A percentile compares a stretch with the other conserved stretches of the same genome.
phyloP scores from a whole-genome alignment of 2,329 filamentous ascomycete genomes.

The Helotiales sp. region DNA sequence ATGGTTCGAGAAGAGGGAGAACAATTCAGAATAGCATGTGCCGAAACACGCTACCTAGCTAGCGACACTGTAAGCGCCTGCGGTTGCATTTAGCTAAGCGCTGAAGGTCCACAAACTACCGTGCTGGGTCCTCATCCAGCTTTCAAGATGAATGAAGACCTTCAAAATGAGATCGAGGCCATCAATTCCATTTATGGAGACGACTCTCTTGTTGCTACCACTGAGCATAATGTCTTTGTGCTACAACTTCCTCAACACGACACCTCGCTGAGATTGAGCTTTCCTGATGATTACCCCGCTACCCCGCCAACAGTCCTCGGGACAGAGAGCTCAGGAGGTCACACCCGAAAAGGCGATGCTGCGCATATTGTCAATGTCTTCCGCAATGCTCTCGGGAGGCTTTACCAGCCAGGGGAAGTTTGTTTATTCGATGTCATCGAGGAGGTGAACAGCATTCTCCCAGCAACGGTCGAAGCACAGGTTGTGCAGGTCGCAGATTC shows the following conservation, averaged over 20 bases:
- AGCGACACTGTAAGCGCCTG: neutral
- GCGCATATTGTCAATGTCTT: constrained; percentile 72
- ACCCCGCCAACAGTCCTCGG: constrained; percentile 74
- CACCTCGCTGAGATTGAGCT: constrained; percentile 66
- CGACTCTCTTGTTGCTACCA: constrained; percentile 58
- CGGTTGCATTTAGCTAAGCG: constrained; percentile 18
- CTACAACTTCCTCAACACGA: constrained; percentile 67
- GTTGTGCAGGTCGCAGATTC: neutral
- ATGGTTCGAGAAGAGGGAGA: neutral
- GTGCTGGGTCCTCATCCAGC: neutral
- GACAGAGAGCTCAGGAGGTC: constrained; percentile 75
- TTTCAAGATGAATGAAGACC: constrained; percentile 44
- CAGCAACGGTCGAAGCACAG: neutral
- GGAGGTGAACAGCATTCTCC: constrained; percentile 55
- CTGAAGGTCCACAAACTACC: constrained; percentile 12
- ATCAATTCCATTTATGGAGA: constrained; percentile 85
- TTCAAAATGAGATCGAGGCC: constrained; percentile 76
- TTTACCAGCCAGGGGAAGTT: constrained; percentile 75
- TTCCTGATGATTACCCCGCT: constrained; percentile 76
- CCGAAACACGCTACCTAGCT: constrained; percentile 7
- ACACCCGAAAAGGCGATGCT: constrained; percentile 72
- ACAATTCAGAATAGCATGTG: neutral
- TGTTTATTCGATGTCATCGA: constrained; percentile 94
- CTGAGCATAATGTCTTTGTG: constrained; percentile 55
- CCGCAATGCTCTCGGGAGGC: constrained; percentile 65